Conservation (phyloP, 2,329 filamentous ascomycete species). For the Colletotrichum simmondsii region DNA sequence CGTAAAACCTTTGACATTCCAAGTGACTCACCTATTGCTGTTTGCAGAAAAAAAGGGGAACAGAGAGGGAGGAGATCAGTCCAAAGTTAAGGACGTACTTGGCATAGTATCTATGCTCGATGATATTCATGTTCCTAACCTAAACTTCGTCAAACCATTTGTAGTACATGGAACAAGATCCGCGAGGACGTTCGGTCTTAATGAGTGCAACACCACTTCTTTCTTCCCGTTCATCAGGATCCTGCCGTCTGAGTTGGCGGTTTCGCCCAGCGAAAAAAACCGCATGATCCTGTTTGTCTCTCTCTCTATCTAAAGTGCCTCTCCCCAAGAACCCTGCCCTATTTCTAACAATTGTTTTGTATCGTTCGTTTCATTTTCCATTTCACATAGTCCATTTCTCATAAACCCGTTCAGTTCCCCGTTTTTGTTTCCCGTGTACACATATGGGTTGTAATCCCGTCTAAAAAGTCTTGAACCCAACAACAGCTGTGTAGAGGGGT, state of each 20-base stretch:
- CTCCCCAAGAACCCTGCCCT: neutral
- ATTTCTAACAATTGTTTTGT: neutral
- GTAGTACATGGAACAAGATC: neutral
- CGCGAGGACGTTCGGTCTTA: neutral
- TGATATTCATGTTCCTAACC: neutral
- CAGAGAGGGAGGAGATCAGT: neutral
- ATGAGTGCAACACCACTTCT: neutral
- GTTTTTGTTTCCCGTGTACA: neutral
- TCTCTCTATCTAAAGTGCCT: neutral
- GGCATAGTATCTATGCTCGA: constrained; percentile 7
- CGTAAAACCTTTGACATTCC: too few species aligned
- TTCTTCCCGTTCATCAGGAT: neutral
- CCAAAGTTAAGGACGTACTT: neutral
- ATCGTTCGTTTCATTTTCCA: constrained; percentile 2
- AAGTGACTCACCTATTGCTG: neutral
- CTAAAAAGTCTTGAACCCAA: neutral
- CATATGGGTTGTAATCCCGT: neutral
- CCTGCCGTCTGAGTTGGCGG: neutral
- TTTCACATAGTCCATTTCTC: constrained; percentile 10
- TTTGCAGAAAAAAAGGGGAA: neutral
- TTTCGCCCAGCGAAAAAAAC: constrained; percentile 18
- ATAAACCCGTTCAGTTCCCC: neutral
- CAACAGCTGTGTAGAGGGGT: neutral
- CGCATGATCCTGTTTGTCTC: neutral
- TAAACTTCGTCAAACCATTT: neutral